Evolutionary conservation across 2,329 filamentous ascomycete species (phyloP).

Genomic region (Kalmusia sp.): DNA sequence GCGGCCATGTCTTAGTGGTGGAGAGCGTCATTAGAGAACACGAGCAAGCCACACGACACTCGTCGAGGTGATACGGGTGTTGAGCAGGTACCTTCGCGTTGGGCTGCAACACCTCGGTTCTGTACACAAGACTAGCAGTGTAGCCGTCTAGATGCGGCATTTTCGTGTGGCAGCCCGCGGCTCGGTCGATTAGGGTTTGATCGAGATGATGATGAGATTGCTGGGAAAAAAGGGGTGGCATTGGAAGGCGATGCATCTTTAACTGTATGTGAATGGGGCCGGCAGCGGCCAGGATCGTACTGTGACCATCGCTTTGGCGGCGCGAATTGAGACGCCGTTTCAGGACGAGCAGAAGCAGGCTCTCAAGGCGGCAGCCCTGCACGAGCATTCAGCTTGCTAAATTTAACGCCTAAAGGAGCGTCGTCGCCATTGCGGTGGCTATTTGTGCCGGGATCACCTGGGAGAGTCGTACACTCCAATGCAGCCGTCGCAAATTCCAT

Average conservation of each 20-base stretch:
- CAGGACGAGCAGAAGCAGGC: neutral
- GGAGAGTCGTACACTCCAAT: neutral
- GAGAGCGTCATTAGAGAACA: no score
- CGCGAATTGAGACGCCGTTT: neutral
- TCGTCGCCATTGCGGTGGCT: no score
- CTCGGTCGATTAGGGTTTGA: no score
- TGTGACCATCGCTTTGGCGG: conserved; percentile 6
- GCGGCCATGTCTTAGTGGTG: neutral
- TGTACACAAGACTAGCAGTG: neutral
- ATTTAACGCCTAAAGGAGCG: neutral
- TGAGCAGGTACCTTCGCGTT: neutral
- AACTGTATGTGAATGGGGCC: conserved; percentile 5
- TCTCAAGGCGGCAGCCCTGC: neutral
- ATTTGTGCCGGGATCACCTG: neutral
- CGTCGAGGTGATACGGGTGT: neutral
- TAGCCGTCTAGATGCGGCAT: conserved; percentile 1
- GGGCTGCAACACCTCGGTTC: neutral
- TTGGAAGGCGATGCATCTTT: neutral
- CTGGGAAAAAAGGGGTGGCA: neutral
- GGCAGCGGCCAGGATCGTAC: neutral
- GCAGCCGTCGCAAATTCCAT: neutral
- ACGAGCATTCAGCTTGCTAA: conserved; percentile 3
- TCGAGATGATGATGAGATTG: neutral
- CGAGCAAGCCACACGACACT: neutral
- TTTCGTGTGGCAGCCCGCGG: neutral